Evolutionary conservation across 768 basidiomycete genomes (phyloP).

Genomic region (Chalciporus sphaerocephalus): DNA sequence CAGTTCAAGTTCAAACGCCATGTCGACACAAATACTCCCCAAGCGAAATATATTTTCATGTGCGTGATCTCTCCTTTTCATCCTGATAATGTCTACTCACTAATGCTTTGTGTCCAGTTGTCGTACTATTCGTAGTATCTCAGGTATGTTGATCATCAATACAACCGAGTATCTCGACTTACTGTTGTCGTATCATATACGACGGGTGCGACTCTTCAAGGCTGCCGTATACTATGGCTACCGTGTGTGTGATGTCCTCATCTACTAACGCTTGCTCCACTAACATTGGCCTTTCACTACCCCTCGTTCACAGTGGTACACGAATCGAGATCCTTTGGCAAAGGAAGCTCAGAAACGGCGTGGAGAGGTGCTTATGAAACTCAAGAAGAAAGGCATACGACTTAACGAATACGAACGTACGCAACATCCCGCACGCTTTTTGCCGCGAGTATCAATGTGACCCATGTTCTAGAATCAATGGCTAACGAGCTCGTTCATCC

Average conservation of each 20-base stretch:
- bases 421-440: conserved; percentile 22
- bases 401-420: conserved; percentile 89
- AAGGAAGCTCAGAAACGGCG: conserved; percentile 67
- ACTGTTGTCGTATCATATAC: not conserved
- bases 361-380: conserved; percentile 60
- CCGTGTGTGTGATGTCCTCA: conserved; percentile 42
- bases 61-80: conserved; percentile 17
- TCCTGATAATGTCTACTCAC: not conserved
- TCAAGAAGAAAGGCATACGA: conserved; percentile 69
- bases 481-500: conserved; percentile 92
- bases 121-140: conserved; percentile 48
- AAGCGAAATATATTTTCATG: conserved; percentile 47
- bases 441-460: not conserved
- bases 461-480: conserved; percentile 55
- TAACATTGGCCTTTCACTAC: not conserved
- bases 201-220: conserved; percentile 36
- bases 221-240: conserved; percentile 76
- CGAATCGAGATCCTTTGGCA: conserved; percentile 49
- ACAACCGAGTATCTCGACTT: not conserved
- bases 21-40: conserved; percentile 32
- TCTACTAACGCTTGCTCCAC: not conserved
- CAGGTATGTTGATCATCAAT: conserved; percentile 37
- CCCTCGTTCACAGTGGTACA: conserved; percentile 50
- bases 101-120: conserved; percentile 28
- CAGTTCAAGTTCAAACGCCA: not conserved